Evolutionary conservation across 1,139 yeast genomes (phyloP), one percentile per base, ranked within the genome.

Genomic region (Hansenula sp.): DNA sequence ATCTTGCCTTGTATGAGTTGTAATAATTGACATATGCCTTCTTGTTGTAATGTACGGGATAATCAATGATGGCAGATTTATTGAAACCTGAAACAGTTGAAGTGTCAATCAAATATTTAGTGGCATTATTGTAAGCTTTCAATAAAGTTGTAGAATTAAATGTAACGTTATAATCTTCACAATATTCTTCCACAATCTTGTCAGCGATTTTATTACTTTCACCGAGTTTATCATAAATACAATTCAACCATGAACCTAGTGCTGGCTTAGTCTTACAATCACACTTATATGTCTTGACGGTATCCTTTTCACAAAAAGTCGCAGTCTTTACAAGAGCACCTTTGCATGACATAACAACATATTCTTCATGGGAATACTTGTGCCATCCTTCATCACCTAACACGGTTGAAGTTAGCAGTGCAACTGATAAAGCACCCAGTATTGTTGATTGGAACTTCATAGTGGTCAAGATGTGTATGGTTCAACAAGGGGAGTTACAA

Each of bases 111-210:
- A 66, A 8, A 68, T 60, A 57, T 1, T 54, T 47, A 12, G 68
- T 55, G 43, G 75, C 79, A 47, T 66, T 62, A 4, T 57, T 46
- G 33, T 71, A 69, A 0, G 75, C 69, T 49, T 60, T 52, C 24
- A 54, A 47, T 40, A 76, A 59, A 3, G 57, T 56, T 1, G 59
- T 60, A 18, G 47, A 38, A 1, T 72, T 62, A 9, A 72, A 33
- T 2, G 36, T 41, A 4, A 44, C 46, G n/a, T 27, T 18, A 8
- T 15, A 28, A 19, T 17, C 25, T 3, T 18, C 13, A 36, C 59
- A 55, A 29, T 40, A 48, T 3, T 44, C 33, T 16, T 42, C 42
- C 17, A 49, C 48, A 8, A 39, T 36, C 3, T 38, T 38, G 15
- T 41, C 46, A 15, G 38, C 33, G 8, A 38, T 44, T 9, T 36